Base-by-base conservation (phyloP, 805 yeast species). In the Pichia sporocuriosa region DNA sequence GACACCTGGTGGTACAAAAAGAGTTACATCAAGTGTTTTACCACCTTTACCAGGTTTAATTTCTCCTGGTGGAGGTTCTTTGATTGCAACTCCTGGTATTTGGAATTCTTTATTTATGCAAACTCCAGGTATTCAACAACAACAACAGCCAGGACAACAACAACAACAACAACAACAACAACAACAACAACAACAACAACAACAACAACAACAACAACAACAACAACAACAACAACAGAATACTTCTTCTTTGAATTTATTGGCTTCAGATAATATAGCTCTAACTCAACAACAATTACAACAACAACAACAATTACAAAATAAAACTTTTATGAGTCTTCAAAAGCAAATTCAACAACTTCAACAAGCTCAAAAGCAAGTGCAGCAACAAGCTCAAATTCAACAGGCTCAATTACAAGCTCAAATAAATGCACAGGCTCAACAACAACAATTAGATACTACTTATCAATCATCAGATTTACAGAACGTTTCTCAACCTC, bases 51-150 rank as follows among this genome's bases (percentile, higher is more conserved):
- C 60, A 4, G 62, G 62, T 11, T 48, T 73, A 26, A 40, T 70
- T 27, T 62, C 76, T 17, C 77, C 79, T 22, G 73, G 73, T 20
- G 59, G 63, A 6, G 48, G 63, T 15, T 59, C 68, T 2, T 58
- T 69, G 21, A 75, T 77, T 2, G 76, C 70, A 0, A 74, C 80
- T 1, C 79, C 79, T 0, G 77, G 77, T 3, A 50, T 72, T 30
- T 75, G 80, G 79, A 68, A 67, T 36, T 54, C 73, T 16, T 55
- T 73, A 34, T 70, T 58, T 34, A 62, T 75, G 8, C 57, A 59
- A 2, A 40, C 52, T 24, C 51, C 56, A 29, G 43, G 44, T 35
- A 11, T 49, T 2, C 35, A 27, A 30, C 43, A 32, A 13, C 34
- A 19, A n/a, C 40, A 37, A 9, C 40, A 37, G n/a, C 31, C 22